phyloP scores from a whole-genome alignment of 1,284 basidiomycete genomes.

The Filobasidium uniguttulatum region DNA sequence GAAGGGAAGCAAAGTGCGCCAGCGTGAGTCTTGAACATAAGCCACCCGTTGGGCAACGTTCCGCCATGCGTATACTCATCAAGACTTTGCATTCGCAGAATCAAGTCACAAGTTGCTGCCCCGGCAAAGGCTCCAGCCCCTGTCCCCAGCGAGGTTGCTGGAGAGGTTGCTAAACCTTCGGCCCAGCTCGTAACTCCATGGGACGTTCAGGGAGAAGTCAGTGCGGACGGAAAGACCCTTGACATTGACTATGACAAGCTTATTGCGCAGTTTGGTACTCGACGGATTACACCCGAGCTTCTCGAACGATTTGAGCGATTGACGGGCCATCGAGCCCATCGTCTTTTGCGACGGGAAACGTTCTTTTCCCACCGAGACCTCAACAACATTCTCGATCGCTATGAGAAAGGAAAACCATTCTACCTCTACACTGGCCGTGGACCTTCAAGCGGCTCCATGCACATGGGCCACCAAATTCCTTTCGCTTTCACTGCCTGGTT shows the following conservation, averaged over 20 bases:
- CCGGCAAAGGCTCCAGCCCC: slow-evolving; percentile 16
- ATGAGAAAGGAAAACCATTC: slow-evolving; percentile 94
- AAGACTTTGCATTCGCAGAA: neutral
- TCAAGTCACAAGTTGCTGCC: slow-evolving; percentile 4
- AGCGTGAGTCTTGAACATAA: slow-evolving; percentile 23
- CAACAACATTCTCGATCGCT: slow-evolving; percentile 83
- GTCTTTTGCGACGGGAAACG: slow-evolving; percentile 77
- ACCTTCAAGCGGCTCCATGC: slow-evolving; percentile 93
- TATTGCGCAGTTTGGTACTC: slow-evolving; percentile 85
- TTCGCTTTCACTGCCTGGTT: slow-evolving; percentile 98
- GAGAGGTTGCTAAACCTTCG: slow-evolving; percentile 11
- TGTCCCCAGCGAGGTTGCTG: slow-evolving; percentile 10
- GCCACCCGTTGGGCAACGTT: too few species aligned
- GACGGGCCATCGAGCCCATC: slow-evolving; percentile 82
- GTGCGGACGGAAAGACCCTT: slow-evolving; percentile 72
- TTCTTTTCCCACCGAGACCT: slow-evolving; percentile 98
- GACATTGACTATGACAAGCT: slow-evolving; percentile 96
- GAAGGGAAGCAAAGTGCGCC: slow-evolving; percentile 8
- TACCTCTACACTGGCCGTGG: slow-evolving; percentile 97
- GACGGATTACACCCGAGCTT: slow-evolving; percentile 59
- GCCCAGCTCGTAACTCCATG: slow-evolving; percentile 93
- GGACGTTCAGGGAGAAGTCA: slow-evolving; percentile 89
- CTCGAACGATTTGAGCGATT: slow-evolving; percentile 81
- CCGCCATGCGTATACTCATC: neutral
- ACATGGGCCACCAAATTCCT: slow-evolving; percentile 93